Base-by-base conservation (phyloP, 208 protist genomes). In the Trypanosoma avium region DNA sequence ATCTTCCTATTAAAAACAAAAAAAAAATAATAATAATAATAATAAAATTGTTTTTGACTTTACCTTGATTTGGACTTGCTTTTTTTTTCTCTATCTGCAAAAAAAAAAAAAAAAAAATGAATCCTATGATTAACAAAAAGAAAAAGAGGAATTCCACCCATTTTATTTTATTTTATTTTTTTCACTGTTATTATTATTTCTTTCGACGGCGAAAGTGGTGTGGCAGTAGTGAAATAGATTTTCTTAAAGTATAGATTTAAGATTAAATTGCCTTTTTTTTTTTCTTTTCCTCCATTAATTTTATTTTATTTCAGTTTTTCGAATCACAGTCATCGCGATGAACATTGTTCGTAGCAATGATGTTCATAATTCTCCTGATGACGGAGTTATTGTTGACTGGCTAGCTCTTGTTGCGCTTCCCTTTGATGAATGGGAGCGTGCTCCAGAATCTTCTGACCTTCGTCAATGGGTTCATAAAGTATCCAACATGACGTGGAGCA, bases 401-500 rank as follows among this genome's bases (percentile, higher is more conserved):
- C n/a, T 15, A 17, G 19, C 61, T 40, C 15, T 75, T 55, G 17
- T 38, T 42, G 29, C 3, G 26, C 61, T 96, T 60, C 90, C 90
- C 1, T 76, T 93, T 65, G 71, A 84, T 57, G 79, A 90, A 35
- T 68, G 90, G 50, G 67, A 88, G 33, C 77, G 76, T 26, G 75
- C 75, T 15, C 45, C 63, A 15, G 59, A 84, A 17, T 82, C 82
- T 67, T 57, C 75, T 8, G 83, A 83, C 61, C 70, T 93, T 26
- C 67, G 81, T 22, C 83, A 86, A 49, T 86, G 88, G 21, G 75
- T 90, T 67, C 65, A 72, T 17, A 70, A 84, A 15, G 73, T 78
- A 0, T 50, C 75, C 3, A 75, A 79, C 17, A 87, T 90, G 30
- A 46, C 65, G 3, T 93, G 90, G 63, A 60, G 49, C 35, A 58